These are phyloP conservation scores for Colletotrichum graminicola DNA, from an alignment of 2,329 filamentous ascomycete species.

Conservation along the genomic window DNA sequence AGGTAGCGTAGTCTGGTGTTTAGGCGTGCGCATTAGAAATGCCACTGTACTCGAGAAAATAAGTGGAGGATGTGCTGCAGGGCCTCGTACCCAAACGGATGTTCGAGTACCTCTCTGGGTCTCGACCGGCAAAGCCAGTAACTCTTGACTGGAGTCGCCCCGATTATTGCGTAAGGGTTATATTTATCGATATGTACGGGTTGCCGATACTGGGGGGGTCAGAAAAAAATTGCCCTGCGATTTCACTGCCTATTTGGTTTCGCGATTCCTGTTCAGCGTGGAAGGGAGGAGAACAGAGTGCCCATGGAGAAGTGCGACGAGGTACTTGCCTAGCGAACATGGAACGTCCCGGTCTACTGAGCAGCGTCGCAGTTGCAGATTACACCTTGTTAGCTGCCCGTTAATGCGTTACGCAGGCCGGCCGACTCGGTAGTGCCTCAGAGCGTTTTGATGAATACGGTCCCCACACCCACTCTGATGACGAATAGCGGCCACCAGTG, in stretches of 20 bases:
- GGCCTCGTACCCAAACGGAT: conserved; percentile 32
- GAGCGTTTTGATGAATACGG: conserved; percentile 34
- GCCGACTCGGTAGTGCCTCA: conserved; percentile 27
- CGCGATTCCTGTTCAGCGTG: conserved; percentile 29
- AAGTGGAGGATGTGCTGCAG: conserved; percentile 41
- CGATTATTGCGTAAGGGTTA: conserved; percentile 7
- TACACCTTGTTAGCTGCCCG: conserved; percentile 26
- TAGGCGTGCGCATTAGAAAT: conserved; percentile 42
- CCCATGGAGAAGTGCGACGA: conserved; percentile 12
- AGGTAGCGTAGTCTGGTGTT: conserved; percentile 38
- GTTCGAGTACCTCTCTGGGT: conserved; percentile 24
- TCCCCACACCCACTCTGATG: conserved; percentile 37
- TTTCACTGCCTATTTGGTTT: conserved; percentile 23
- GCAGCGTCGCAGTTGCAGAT: conserved; percentile 6
- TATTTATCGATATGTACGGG: conserved; percentile 6
- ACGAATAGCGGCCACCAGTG: conserved; percentile 36
- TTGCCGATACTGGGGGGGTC: conserved; percentile 15
- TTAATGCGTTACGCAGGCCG: conserved; percentile 31
- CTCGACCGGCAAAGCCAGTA: background rate
- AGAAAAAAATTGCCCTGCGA: conserved; percentile 7
- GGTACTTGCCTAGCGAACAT: conserved; percentile 31
- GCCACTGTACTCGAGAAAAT: conserved; percentile 41
- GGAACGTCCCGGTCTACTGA: conserved; percentile 15
- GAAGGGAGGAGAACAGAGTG: conserved; percentile 37
- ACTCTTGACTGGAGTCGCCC: background rate